Percentiles rank a stretch among this genome's conserved stretches.
phyloP scores from a whole-genome alignment of 495 filamentous ascomycete species.

The Trichoderma asperelloides region DNA sequence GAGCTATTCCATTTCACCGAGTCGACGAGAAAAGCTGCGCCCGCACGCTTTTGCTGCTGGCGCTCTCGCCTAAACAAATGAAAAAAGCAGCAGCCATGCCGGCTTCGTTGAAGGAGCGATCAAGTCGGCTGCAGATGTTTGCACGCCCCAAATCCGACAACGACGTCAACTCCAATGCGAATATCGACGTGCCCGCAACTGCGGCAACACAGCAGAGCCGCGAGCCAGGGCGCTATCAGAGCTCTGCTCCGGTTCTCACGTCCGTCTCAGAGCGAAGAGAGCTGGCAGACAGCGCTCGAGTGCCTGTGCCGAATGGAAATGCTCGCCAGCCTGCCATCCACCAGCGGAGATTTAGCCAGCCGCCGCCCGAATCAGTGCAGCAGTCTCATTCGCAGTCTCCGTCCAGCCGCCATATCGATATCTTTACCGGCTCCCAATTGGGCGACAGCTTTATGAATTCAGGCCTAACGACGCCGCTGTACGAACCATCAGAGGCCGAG shows the following conservation, averaged over 20 bases:
- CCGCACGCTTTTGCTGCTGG: not conserved
- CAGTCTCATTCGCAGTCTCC: constrained; percentile 2
- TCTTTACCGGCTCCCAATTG: constrained; percentile 8
- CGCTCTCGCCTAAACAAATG: not conserved
- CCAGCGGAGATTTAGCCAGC: not conserved
- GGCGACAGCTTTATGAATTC: constrained; percentile 9
- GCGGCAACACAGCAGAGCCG: not conserved
- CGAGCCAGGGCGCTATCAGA: constrained; percentile 2
- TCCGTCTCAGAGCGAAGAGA: not conserved
- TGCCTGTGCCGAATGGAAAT: not conserved
- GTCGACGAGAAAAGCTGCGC: not conserved
- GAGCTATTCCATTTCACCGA: not conserved
- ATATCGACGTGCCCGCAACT: not conserved
- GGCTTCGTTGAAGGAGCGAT: not conserved
- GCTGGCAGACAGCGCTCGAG: not conserved
- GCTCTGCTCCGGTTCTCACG: not conserved
- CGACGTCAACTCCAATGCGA: not conserved
- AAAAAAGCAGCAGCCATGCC: not conserved
- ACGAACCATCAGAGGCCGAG: not conserved
- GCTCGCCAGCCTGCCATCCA: not conserved
- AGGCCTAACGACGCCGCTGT: constrained; percentile 1
- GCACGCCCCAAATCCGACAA: constrained; percentile 1
- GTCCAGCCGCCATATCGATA: not conserved
- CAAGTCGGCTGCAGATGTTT: constrained; percentile 6
- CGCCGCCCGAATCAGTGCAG: not conserved